Conservation (phyloP, 2,329 filamentous ascomycete genomes). For the Ceratocystis huliohia region DNA sequence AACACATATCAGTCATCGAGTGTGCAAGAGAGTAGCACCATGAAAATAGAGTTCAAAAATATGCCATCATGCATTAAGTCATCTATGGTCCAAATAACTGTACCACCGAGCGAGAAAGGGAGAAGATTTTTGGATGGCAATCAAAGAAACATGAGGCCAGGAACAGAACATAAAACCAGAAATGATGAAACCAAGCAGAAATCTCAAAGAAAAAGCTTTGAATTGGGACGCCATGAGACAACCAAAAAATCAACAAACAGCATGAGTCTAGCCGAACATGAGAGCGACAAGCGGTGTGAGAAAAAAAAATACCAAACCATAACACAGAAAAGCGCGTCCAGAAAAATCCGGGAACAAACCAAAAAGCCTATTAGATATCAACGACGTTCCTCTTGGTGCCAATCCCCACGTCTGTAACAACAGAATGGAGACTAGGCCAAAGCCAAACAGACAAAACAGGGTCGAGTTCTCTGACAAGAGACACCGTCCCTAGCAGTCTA, state of each 20-base stretch:
- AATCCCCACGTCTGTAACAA: background rate
- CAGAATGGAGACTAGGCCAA: background rate
- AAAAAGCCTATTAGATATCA: constrained; percentile 7
- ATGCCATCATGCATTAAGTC: constrained; percentile 8
- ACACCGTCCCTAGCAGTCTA: background rate
- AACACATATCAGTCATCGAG: no score
- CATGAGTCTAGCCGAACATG: background rate
- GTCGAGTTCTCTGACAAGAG: background rate
- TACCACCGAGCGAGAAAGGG: constrained; percentile 6
- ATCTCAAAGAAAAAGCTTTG: background rate
- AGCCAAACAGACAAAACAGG: no score
- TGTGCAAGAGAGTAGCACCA: background rate
- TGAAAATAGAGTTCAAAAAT: background rate
- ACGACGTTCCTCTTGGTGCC: background rate
- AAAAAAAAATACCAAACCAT: background rate
- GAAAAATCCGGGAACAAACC: background rate
- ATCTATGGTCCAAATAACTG: constrained; percentile 7
- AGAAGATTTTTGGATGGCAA: background rate
- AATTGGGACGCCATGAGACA: background rate
- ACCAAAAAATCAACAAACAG: background rate
- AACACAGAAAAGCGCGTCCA: background rate
- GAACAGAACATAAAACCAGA: background rate
- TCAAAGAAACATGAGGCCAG: constrained; percentile 4
- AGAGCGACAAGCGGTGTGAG: background rate
- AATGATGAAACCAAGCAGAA: background rate